phyloP scores from a whole-genome alignment of 2,329 filamentous ascomycete species.

The Amesomyces nigricolor region DNA sequence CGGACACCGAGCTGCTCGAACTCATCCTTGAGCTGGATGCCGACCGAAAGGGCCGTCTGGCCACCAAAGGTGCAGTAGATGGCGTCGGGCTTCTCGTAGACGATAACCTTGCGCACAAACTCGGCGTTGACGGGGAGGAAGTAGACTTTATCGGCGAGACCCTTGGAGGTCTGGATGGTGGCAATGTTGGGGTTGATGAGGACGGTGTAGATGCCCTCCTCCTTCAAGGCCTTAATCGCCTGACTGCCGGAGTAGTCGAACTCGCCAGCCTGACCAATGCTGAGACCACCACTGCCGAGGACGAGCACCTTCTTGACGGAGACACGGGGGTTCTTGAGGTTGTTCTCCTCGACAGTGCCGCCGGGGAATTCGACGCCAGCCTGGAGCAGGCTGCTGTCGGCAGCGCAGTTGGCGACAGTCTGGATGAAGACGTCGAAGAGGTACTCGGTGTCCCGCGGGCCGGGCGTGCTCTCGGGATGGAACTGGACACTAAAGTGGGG shows the following conservation, averaged over 20 bases:
- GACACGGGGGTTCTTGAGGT: conserved; percentile 68
- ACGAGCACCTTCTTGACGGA: conserved; percentile 91
- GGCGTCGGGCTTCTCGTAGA: conserved; percentile 88
- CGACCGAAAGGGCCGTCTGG: conserved; percentile 92
- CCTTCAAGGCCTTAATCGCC: conserved; percentile 95
- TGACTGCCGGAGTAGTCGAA: conserved; percentile 99
- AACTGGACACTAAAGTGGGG: conserved; percentile 99
- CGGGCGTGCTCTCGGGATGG: conserved; percentile 94
- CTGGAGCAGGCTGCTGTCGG: conserved; percentile 60
- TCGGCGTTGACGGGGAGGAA: conserved; percentile 96
- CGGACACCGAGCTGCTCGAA: conserved; percentile 88
- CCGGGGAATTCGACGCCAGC: conserved; percentile 82
- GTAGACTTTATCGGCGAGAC: conserved; percentile 96
- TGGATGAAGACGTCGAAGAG: conserved; percentile 95
- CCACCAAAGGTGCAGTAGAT: conserved; percentile 98
- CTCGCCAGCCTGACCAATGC: conserved; percentile 95
- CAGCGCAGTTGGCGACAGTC: conserved; percentile 68
- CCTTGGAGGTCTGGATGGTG: conserved; percentile 97
- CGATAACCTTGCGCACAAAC: conserved; percentile 95
- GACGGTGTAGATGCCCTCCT: conserved; percentile 96
- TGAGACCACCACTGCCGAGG: conserved; percentile 88
- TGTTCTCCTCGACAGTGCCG: conserved; percentile 73
- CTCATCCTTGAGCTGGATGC: conserved; percentile 96
- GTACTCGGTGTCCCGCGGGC: conserved; percentile 91
- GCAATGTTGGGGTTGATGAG: conserved; percentile 99